Percentiles rank a stretch among this genome's conserved stretches.
phyloP scores from a whole-genome alignment of 176 grass and related monocot genomes.

The Triticum dicoccoides region DNA sequence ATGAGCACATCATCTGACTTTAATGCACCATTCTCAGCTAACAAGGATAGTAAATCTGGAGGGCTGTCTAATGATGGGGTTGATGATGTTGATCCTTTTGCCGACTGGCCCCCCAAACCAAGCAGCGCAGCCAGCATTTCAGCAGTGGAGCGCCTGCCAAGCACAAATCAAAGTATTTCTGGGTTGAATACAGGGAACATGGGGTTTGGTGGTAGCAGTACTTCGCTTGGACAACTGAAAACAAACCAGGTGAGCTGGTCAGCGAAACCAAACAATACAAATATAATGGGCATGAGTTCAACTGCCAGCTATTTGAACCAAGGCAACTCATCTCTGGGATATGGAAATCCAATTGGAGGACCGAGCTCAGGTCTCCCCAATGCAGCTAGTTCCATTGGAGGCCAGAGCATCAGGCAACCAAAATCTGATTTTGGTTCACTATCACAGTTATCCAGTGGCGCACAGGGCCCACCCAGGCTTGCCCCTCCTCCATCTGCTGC shows the following conservation, averaged over 20 bases:
- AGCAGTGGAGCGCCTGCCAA: slow-evolving; percentile 24
- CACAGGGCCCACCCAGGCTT: slow-evolving; percentile 53
- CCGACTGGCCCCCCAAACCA: slow-evolving; percentile 84
- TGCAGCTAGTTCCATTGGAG: slow-evolving; percentile 29
- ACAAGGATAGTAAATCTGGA: slow-evolving; percentile 48
- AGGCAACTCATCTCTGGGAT: slow-evolving; percentile 36
- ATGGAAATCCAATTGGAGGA: slow-evolving; percentile 54
- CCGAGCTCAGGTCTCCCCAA: slow-evolving; percentile 25
- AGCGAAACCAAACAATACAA: slow-evolving; percentile 30
- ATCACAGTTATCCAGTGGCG: slow-evolving; percentile 26
- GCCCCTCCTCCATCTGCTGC: slow-evolving; percentile 80
- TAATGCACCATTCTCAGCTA: slow-evolving; percentile 31
- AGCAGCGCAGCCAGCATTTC: slow-evolving; percentile 32
- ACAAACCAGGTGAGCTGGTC: slow-evolving; percentile 45
- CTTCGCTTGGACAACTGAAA: slow-evolving; percentile 50
- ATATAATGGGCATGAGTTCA: slow-evolving; percentile 47
- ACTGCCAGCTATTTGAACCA: slow-evolving; percentile 41
- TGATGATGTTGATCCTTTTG: slow-evolving; percentile 93
- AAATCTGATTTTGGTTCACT: slow-evolving; percentile 57
- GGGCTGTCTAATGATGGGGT: slow-evolving; percentile 35
- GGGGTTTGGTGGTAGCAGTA: slow-evolving; percentile 38
- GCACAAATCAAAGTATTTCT: slow-evolving; percentile 41
- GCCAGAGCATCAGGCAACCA: slow-evolving; percentile 41
- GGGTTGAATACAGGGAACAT: slow-evolving; percentile 41
- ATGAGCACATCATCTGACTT: slow-evolving; percentile 58